Base-by-base conservation (phyloP, 1,139 yeast species). In the Scheffersomyces lignicola region DNA sequence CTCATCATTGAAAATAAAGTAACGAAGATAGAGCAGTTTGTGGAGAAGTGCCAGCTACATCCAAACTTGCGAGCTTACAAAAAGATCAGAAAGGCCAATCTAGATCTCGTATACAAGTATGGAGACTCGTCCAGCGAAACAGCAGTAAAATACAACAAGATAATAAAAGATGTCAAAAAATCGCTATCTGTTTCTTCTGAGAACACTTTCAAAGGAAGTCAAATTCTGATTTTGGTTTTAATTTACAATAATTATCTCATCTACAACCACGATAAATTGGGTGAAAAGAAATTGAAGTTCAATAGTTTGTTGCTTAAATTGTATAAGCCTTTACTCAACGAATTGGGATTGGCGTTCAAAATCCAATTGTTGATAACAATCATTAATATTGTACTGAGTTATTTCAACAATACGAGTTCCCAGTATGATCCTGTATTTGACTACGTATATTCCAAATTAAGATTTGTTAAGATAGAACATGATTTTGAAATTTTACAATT, bases 81-180 rank as follows among this genome's bases (percentile, higher is more conserved):
- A 44, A 58, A 53, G 40, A 52, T 76, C 13, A 56, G 85, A 24
- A 73, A 80, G 42, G 60, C 60, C 13, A 70, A 77, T 43, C 53
- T 75, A 26, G 57, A 62, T 23, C 56, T 51, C 22, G 43, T 56
- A 6, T 59, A 60, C 37, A 69, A 69, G 35, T 54, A 35, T 30
- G 73, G 72, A 2, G 73, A 72, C 40, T 21, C 25, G 7, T 53
- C 69, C 0, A 52, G 63, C 11, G 69, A 61, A 7, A 45, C 40
- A 1, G 76, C 73, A 0, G 34, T 40, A 7, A 68, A 34, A 12
- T 38, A 38, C 26, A 18, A 32, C 17, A 54, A 51, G 17, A 48
- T 62, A 10, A 46, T 74, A 18, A 52, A 52, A 10, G 48, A 47
- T n/a, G 27, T 61, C 10, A 40, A 42, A 17, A 31, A 30, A 7